Evolutionary conservation across 2,329 filamentous ascomycete species (phyloP), one percentile per base, ranked within the genome.

Genomic region (Colletotrichum liriopes): DNA sequence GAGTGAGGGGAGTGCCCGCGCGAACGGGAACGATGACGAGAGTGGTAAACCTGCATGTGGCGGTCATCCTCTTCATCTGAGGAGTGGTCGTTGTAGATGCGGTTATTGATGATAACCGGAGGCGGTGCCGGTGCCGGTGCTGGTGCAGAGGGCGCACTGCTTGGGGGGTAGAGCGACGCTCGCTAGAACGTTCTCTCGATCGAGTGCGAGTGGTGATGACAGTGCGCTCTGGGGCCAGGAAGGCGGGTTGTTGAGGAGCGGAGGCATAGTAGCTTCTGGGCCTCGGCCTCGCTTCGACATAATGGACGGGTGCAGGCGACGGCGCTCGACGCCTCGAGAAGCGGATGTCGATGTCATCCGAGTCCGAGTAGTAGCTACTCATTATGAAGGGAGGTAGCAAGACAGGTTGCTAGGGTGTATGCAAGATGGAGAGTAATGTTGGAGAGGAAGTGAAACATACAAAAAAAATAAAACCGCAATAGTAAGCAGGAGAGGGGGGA

Each of bases 61-160:
- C 77, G 79, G 51, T 78, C 77, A 43, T 80, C 79, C 37, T 83
- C 80, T 2, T 83, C 82, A 45, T 87, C 86, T 6, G 83, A 86
- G 26, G 85, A 86, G 63, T 84, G 75, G 29, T 86, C 83, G 72
- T 87, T 86, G 75, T 87, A 86, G 69, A 88, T 86, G 68, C 83
- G 83, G 78, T 90, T 90, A 77, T 90, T 89, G 78, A 91, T 90
- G 64, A 91, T 86, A 59, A 91, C 83, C 1, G 88, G 87, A 6
- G 79, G 74, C 20, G 81, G 79, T 23, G 77, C 79, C 20, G 81
- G 79, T 23, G 77, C 79, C 12, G 78, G 78, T 8, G 80, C 76
- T 43, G 75, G 77, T 37, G 78, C 76, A 23, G 77, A 65, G 41
- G 77, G 74, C 67, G 73, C 77, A 62, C 66, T 73, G 54, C 76